Percentiles rank a stretch among this genome's conserved stretches.
Evolutionary conservation across 495 filamentous ascomycete species (phyloP).

Genomic region (Xylaria scruposa): DNA sequence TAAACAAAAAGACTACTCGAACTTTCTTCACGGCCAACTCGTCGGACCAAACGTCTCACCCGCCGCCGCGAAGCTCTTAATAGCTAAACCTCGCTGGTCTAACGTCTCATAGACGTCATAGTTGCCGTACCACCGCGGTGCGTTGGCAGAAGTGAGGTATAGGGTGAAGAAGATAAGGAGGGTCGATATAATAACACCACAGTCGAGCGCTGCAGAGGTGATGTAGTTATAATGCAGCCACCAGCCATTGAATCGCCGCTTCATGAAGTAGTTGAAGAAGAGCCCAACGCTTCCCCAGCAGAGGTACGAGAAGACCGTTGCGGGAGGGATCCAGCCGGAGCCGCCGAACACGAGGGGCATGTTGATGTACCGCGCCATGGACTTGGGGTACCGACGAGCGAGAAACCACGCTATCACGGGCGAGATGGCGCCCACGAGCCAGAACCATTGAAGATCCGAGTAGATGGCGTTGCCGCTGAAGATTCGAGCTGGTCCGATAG

Average conservation of each 20-base stretch:
- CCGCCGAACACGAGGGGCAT: conserved; percentile 73
- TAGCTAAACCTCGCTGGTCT: conserved; percentile 42
- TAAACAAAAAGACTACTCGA: too few species aligned
- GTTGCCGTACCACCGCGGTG: conserved; percentile 74
- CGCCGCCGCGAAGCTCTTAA: conserved; percentile 42
- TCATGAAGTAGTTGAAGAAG: conserved; percentile 70
- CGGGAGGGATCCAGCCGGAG: conserved; percentile 65
- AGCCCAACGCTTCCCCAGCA: conserved; percentile 73
- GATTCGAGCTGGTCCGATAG: conserved; percentile 60
- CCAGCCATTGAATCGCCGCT: conserved; percentile 69
- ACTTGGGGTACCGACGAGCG: conserved; percentile 65
- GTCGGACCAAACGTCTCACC: conserved; percentile 56
- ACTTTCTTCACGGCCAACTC: conserved; percentile 43
- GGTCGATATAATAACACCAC: conserved; percentile 68
- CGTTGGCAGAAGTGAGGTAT: conserved; percentile 56
- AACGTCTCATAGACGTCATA: conserved; percentile 50
- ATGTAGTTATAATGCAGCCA: conserved; percentile 81
- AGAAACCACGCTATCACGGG: conserved; percentile 66
- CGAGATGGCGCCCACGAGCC: conserved; percentile 66
- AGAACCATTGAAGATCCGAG: conserved; percentile 70
- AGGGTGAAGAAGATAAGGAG: conserved; percentile 76
- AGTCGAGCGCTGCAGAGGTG: conserved; percentile 73
- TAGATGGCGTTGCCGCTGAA: conserved; percentile 70
- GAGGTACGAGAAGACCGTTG: conserved; percentile 70
- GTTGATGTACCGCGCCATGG: conserved; percentile 63